Conservation (phyloP, 108 stramenopile species). For the Schizochytrium sp. region DNA sequence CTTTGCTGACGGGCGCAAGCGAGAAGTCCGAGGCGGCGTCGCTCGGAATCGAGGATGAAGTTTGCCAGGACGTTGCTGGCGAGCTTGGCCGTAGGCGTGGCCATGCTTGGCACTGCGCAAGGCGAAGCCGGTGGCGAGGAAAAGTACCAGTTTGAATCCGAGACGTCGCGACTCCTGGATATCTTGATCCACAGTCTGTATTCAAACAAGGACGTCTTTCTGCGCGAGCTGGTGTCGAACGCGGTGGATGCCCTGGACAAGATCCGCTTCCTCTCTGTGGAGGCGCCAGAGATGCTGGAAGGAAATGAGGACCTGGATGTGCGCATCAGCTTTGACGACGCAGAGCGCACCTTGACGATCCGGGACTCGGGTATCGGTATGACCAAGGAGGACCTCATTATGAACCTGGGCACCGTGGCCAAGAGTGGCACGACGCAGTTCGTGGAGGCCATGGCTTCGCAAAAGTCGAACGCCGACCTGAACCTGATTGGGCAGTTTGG, state of each 20-base stretch:
- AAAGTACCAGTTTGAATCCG: constrained; percentile 82
- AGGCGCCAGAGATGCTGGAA: constrained; percentile 61
- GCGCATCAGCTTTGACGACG: constrained; percentile 78
- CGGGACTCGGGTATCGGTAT: constrained; percentile 94
- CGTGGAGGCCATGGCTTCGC: constrained; percentile 68
- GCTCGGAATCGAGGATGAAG: neutral
- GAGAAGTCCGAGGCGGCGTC: too few relatives aligned
- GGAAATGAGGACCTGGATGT: constrained; percentile 71
- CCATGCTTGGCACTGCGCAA: neutral
- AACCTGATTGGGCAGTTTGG: constrained; percentile 96
- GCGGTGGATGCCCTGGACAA: constrained; percentile 98
- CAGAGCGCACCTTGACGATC: constrained; percentile 80
- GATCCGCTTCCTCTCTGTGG: constrained; percentile 81
- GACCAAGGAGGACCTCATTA: constrained; percentile 82
- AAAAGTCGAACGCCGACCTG: constrained; percentile 47
- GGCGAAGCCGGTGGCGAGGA: constrained; percentile 23
- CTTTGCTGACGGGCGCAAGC: too few relatives aligned
- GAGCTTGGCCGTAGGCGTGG: neutral
- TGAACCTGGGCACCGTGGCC: constrained; percentile 98
- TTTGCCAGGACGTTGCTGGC: neutral
- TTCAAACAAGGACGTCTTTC: constrained; percentile 95
- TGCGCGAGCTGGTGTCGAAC: constrained; percentile 90
- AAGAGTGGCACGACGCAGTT: constrained; percentile 97
- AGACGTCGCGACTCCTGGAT: constrained; percentile 94
- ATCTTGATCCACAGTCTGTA: constrained; percentile 99